These are phyloP conservation scores for Coniochaeta ligniaria DNA, from an alignment of 2,329 filamentous ascomycete genomes.

Conservation along the genomic window DNA sequence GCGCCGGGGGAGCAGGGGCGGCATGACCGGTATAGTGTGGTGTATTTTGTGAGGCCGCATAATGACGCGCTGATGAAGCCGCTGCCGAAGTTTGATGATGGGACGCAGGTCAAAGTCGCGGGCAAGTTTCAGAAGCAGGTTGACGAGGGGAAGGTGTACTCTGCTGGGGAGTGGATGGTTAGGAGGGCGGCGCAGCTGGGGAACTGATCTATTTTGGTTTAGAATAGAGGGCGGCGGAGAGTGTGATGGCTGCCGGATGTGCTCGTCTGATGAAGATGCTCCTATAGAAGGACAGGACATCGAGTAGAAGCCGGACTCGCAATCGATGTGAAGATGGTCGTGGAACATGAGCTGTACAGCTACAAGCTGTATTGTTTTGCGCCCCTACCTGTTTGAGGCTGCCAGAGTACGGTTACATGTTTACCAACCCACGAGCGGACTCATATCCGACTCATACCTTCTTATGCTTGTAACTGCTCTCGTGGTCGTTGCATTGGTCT, in stretches of 20 bases:
- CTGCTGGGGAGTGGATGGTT: constrained; percentile 9
- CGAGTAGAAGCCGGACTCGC: background rate
- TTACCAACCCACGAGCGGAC: background rate
- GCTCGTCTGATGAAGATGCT: background rate
- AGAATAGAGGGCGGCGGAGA: background rate
- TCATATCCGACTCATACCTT: background rate
- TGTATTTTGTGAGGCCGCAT: constrained; percentile 27
- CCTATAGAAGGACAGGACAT: background rate
- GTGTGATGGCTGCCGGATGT: background rate
- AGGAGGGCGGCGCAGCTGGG: constrained; percentile 7
- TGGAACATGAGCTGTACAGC: background rate
- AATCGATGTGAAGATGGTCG: background rate
- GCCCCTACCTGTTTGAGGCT: background rate
- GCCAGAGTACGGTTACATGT: background rate
- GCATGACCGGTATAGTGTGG: constrained; percentile 24
- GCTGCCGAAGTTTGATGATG: constrained; percentile 2
- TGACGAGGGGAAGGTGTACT: background rate
- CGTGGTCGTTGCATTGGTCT: background rate
- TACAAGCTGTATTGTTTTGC: background rate
- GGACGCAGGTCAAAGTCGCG: constrained; percentile 1
- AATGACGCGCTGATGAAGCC: constrained; percentile 20
- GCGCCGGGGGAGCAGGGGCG: constrained; percentile 21
- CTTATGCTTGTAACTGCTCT: background rate
- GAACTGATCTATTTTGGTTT: background rate
- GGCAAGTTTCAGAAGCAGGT: constrained; percentile 12